These are phyloP conservation scores for Aspergillus kassunensis DNA, from an alignment of 495 filamentous ascomycete species.

Conservation along the genomic window DNA sequence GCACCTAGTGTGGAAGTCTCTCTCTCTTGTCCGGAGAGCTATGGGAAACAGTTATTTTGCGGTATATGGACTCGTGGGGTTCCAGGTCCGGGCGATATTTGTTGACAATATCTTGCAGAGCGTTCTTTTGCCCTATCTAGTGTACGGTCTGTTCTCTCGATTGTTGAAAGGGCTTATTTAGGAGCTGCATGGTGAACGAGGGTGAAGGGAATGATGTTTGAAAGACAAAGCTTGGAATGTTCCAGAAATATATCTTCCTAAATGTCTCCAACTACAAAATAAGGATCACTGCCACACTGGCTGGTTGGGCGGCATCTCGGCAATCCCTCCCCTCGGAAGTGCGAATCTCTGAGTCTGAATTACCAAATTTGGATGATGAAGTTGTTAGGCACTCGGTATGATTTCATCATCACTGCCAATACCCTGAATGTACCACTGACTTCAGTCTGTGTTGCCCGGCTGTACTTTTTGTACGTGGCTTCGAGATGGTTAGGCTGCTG, in stretches of 20 bases:
- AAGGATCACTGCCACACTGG: not conserved
- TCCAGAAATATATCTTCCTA: no score
- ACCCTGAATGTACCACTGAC: not conserved
- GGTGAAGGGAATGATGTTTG: no score
- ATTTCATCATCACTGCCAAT: not conserved
- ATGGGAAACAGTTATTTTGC: conserved; percentile 47
- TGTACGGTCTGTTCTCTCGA: not conserved
- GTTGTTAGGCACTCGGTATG: not conserved
- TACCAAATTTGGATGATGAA: not conserved
- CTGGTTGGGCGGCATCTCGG: conserved; percentile 8
- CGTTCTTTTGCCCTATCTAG: not conserved
- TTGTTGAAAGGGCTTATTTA: not conserved
- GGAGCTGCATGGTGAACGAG: conserved; percentile 4
- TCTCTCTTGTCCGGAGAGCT: conserved; percentile 47
- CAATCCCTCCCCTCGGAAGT: conserved; percentile 5
- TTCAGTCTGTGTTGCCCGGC: not conserved
- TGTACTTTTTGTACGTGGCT: not conserved
- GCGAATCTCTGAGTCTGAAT: not conserved
- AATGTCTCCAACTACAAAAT: no score
- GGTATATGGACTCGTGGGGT: conserved; percentile 43
- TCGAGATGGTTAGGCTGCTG: not conserved
- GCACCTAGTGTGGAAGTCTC: conserved; percentile 43
- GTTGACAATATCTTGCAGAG: conserved; percentile 17
- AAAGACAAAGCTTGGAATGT: no score
- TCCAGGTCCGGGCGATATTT: conserved; percentile 29